These are phyloP conservation scores for Coemansia sp. DNA, from an alignment of 192 early-diverging fungal genomes.

Conservation along the genomic window DNA sequence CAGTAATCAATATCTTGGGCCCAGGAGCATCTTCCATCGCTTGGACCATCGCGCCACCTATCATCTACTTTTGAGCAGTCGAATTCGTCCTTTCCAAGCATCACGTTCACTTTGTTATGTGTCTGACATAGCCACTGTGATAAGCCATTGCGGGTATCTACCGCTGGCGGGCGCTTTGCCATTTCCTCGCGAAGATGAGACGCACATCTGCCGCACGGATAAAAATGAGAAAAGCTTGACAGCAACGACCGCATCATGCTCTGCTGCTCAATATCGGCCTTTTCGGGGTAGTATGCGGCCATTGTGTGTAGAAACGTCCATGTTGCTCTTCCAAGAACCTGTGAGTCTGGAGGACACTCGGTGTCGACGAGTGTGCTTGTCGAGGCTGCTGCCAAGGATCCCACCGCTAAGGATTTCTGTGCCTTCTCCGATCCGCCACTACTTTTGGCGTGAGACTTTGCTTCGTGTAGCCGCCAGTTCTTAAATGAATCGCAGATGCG, in stretches of 20 bases:
- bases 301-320: conserved; percentile 99
- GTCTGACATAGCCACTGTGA: conserved; percentile 88
- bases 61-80: conserved; percentile 95
- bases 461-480: conserved; percentile 60
- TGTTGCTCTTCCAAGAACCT: conserved; percentile 80
- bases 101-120: conserved; percentile 94
- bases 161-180: conserved; percentile 70
- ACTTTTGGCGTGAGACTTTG: conserved; percentile 50
- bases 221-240: conserved; percentile 77
- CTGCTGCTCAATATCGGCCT: conserved; percentile 70
- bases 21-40: conserved; percentile 67
- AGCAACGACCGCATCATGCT: conserved; percentile 74
- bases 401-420: conserved; percentile 17
- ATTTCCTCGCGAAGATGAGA: conserved; percentile 81
- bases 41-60: conserved; percentile 83
- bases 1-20: conserved; percentile 48
- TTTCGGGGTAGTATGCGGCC: conserved; percentile 93
- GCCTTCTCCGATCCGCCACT: conserved; percentile 1
- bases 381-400: conserved; percentile 21
- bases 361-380: conserved; percentile 23
- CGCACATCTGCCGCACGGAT: conserved; percentile 91
- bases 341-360: conserved; percentile 82
- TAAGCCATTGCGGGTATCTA: conserved; percentile 67
- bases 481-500: conserved; percentile 77
- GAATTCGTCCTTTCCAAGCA: conserved; percentile 85